Conservation (phyloP, 305 asterid genomes). For the Euphrasia arctica region DNA sequence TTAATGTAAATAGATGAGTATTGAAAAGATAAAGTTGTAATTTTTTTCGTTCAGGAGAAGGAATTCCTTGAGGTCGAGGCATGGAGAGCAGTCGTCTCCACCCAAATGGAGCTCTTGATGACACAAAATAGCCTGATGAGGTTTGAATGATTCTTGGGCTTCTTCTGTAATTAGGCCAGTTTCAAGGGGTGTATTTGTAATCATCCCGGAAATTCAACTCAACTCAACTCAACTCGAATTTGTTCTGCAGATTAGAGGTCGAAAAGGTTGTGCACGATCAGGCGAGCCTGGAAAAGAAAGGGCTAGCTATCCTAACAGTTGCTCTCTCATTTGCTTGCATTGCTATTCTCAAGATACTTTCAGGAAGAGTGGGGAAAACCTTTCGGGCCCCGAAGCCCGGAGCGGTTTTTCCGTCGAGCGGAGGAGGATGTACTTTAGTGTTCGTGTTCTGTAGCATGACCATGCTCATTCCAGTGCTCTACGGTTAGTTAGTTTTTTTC, state of each 20-base stretch:
- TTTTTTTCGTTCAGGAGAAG: slow-evolving; percentile 55
- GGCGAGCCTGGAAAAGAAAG: slow-evolving; percentile 59
- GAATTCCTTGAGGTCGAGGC: slow-evolving; percentile 63
- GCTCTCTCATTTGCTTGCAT: slow-evolving; percentile 54
- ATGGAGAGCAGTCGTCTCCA: slow-evolving; percentile 57
- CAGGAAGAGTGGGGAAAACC: slow-evolving; percentile 31
- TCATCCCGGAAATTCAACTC: too few species aligned
- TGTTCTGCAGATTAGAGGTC: slow-evolving; percentile 58
- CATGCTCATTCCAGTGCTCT: slow-evolving; percentile 56
- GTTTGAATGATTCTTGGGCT: slow-evolving; percentile 28
- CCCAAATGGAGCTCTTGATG: slow-evolving; percentile 57
- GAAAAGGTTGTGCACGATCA: slow-evolving; percentile 61
- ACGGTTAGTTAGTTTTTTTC: slow-evolving; percentile 34
- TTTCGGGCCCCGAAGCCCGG: slow-evolving; percentile 32
- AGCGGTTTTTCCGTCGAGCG: slow-evolving; percentile 27
- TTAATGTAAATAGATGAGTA: too few species aligned
- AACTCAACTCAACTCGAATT: slow-evolving; percentile 1
- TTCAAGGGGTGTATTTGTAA: too few species aligned
- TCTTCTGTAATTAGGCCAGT: too few species aligned
- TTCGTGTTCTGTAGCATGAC: slow-evolving; percentile 68
- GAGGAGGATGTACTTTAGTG: slow-evolving; percentile 61
- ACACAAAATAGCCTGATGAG: slow-evolving; percentile 72
- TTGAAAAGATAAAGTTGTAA: too few species aligned
- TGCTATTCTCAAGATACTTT: slow-evolving; percentile 48
- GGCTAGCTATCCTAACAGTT: slow-evolving; percentile 48